Evolutionary conservation across 2,329 filamentous ascomycete species (phyloP), one percentile per base, ranked within the genome.

Genomic region (Zasmidium angulare): DNA sequence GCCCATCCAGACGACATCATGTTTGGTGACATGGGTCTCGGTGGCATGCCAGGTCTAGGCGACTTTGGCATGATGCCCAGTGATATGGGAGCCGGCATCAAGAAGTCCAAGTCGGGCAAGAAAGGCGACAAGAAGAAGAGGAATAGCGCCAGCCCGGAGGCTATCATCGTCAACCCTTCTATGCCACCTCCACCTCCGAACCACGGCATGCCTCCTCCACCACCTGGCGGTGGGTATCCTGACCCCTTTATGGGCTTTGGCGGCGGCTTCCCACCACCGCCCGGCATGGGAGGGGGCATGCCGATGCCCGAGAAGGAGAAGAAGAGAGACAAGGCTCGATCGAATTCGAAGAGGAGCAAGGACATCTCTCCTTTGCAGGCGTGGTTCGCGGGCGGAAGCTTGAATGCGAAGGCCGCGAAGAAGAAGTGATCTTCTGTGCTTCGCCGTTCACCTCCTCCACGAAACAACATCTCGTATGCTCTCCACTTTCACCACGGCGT

Each of bases 301-400:
- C 46, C 47, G 2, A 48, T 26, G 6, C 29, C 36, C 14, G 31
- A 11, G 11, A 24, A 31, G 17, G 12, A 26, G 21, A 40, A 50
- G 20, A 59, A 55, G 46, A 17, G 26, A n/a, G 9, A 59, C 26
- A 65, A 66, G 50, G 43, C 54, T 19, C 61, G 61, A 40, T 52
- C 60, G 12, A 66, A 68, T 53, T 56, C 59, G 9, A 66, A 67
- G 56, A 56, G 59, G 40, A 68, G 64, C 26, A 70, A 69, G 56
- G 64, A 68, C 46, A 60, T 69, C 11, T 63, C 66, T 4, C 62
- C 60, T 22, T 59, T 69, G 19, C 62, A 64, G 43, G 67, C 69
- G 20, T 72, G 69, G 69, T 68, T 72, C 53, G 66, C 65, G 29
- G 69, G 68, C 29, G 68, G 67, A 2, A 56, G 57, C 21, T 31